Evolutionary conservation across 805 yeast species (phyloP).

Genomic region (Phaffomyces thermotolerans): DNA sequence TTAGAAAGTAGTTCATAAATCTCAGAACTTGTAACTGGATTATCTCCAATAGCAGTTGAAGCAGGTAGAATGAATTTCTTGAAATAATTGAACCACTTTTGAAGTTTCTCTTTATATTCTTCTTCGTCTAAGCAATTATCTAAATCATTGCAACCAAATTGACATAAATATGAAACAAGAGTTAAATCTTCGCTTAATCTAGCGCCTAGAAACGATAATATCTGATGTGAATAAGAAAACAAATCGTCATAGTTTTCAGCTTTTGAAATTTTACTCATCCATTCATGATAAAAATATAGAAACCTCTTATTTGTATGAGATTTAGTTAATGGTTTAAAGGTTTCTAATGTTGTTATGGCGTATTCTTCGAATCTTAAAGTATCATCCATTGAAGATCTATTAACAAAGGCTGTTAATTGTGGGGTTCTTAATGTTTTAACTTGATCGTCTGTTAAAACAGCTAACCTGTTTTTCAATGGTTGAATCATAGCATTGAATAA

Average conservation of each 20-base stretch:
- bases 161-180: constrained; percentile 51
- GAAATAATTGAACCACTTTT: constrained; percentile 51
- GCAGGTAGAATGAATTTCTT: constrained; percentile 65
- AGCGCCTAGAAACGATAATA: constrained; percentile 49
- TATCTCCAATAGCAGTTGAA: constrained; percentile 37
- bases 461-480: constrained; percentile 35
- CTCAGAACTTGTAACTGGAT: constrained; percentile 53
- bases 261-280: constrained; percentile 38
- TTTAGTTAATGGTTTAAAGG: constrained; percentile 26
- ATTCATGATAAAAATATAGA: constrained; percentile 39
- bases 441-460: constrained; percentile 13
- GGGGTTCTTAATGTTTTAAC: constrained; percentile 18
- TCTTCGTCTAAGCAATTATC: constrained; percentile 3
- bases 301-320: constrained; percentile 12
- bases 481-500: constrained; percentile 41
- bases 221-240: constrained; percentile 37
- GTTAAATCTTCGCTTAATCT: constrained; percentile 40
- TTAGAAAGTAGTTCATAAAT: constrained; percentile 46
- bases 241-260: constrained; percentile 37
- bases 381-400: constrained; percentile 20
- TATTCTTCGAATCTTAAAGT: constrained; percentile 25
- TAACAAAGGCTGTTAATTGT: constrained; percentile 20
- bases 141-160: constrained; percentile 44
- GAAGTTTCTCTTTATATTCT: constrained; percentile 15
- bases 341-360: constrained; percentile 17